Conservation (phyloP, 495 filamentous ascomycete genomes). For the Hapsidospora chrysogenum region DNA sequence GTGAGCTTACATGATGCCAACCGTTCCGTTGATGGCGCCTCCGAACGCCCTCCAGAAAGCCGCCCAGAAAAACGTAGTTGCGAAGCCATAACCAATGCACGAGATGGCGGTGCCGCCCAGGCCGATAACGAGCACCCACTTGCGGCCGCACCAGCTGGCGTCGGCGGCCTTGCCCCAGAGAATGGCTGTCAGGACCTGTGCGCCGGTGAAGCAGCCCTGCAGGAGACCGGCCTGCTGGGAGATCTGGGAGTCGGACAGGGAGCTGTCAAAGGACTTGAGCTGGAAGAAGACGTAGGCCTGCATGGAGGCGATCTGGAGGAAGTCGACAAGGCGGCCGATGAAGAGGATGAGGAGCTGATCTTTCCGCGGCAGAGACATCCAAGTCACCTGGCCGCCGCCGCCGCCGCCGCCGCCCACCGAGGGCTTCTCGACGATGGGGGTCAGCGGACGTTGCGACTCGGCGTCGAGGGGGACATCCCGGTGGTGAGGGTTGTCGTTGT, state of each 20-base stretch:
- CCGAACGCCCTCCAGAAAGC: slow-evolving; percentile 1
- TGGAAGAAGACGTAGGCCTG: slow-evolving; percentile 65
- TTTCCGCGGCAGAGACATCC: slow-evolving; percentile 54
- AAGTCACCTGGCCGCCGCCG: slow-evolving; percentile 28
- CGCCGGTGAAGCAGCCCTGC: slow-evolving; percentile 62
- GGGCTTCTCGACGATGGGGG: not conserved
- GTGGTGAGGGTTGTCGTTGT: too few relatives aligned
- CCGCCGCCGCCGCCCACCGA: not conserved
- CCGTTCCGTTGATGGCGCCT: slow-evolving; percentile 3
- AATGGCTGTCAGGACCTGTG: slow-evolving; percentile 72
- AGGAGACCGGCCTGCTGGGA: slow-evolving; percentile 64
- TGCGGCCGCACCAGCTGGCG: slow-evolving; percentile 51
- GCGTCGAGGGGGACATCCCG: not conserved
- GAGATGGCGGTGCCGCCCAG: slow-evolving; percentile 42
- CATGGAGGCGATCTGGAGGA: slow-evolving; percentile 6
- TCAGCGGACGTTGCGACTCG: slow-evolving; percentile 1
- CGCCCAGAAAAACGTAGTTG: not conserved
- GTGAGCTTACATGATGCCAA: slow-evolving; percentile 4
- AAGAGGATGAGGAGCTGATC: slow-evolving; percentile 60
- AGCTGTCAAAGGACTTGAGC: slow-evolving; percentile 50
- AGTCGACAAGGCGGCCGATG: slow-evolving; percentile 54
- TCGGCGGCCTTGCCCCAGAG: slow-evolving; percentile 68
- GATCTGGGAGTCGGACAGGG: slow-evolving; percentile 48
- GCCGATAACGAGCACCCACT: slow-evolving; percentile 62
- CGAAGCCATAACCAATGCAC: slow-evolving; percentile 4